Base-by-base conservation (phyloP, 2,329 filamentous ascomycete species). In the Fusarium sacchari region DNA sequence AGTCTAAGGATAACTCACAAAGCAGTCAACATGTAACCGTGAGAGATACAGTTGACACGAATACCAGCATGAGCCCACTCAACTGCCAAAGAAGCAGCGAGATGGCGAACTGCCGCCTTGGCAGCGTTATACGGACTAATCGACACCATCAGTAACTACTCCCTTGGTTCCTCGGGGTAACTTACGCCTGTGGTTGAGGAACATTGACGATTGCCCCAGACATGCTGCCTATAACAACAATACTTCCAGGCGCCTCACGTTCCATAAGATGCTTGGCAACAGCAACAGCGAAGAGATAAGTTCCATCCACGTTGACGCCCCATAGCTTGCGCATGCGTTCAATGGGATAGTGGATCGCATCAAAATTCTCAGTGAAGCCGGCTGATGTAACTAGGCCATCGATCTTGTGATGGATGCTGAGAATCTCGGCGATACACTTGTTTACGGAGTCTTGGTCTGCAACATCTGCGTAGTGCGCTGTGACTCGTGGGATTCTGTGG, bases 211-310 rank as follows among this genome's bases (percentile, higher is more conserved):
- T 95, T 49, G 92, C 84, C 39, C 95, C 96, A 50, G 92, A 95
- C 95, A 98, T 98, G 87, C 93, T 96, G 39, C 95, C 96, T 78
- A 97, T 96, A 84, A 97, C 93, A 77, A 98, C 94, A 80, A 98
- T 95, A 84, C 92, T 96, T 39, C 95, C 95, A 0, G 89, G 86
- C 3, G 88, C 85, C 80, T 95, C 90, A 77, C 93, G 90, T 79
- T 92, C 91, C 90, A 97, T 96, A 67, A 98, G 85, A 80, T 98
- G 95, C 80, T 94, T 94, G 18, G 95, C 95, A 10, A 97, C 92
- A 13, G 89, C 91, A 17, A 91, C 92, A 6, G 95, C 94, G 79
- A 96, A 97, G 30, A 97, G 86, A 81, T 97, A 98, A 58, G 95
- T 97, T 32, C 96, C 96, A 78, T 91, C 94, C 2, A 98, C 95